Base-by-base conservation (phyloP, 2,329 filamentous ascomycete species). In the Xylariaceae sp. region DNA sequence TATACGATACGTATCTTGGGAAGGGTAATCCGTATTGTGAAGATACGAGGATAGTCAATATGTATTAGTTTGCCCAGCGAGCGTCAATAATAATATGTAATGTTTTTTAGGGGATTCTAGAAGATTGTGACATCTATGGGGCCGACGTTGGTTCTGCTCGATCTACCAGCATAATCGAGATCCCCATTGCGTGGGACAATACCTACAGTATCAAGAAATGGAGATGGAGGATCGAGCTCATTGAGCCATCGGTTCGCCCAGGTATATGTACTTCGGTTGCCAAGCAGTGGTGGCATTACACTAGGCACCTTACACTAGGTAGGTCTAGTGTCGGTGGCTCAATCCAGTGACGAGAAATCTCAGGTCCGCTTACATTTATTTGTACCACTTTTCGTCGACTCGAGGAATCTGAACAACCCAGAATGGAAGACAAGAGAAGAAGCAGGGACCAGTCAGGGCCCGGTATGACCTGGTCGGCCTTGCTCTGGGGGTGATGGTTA, bases 101-200 rank as follows among this genome's bases (percentile, higher is more conserved):
- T 42, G 37, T 13, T 42, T 42, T 67, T 62, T 70, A 69, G 68
- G 67, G 70, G 66, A 70, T 72, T 67, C 61, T 66, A 64, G 63
- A 65, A 64, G 65, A 62, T 67, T 68, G 23, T 30, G 61, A 68
- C 66, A 70, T 70, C 53, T 65, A 68, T 69, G 66, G 68, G 64
- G 66, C 66, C 60, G 62, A 63, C 64, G 64, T 64, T 42, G 57
- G 58, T 62, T 62, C 61, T 68, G 67, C 66, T 67, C 68, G 69
- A 71, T 71, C 67, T 59, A 56, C 62, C 64, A 67, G 67, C 66
- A 64, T 67, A 71, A 70, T 64, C 64, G 61, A 69, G 69, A 71
- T 71, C 69, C 67, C 66, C 67, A 71, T 56, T 58, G 55, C 69
- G 67, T 66, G 62, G 64, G 60, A 60, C 59, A 51, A 51, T 51